phyloP scores from a whole-genome alignment of 1,284 basidiomycete genomes.

The Moesziomyces sp. region DNA sequence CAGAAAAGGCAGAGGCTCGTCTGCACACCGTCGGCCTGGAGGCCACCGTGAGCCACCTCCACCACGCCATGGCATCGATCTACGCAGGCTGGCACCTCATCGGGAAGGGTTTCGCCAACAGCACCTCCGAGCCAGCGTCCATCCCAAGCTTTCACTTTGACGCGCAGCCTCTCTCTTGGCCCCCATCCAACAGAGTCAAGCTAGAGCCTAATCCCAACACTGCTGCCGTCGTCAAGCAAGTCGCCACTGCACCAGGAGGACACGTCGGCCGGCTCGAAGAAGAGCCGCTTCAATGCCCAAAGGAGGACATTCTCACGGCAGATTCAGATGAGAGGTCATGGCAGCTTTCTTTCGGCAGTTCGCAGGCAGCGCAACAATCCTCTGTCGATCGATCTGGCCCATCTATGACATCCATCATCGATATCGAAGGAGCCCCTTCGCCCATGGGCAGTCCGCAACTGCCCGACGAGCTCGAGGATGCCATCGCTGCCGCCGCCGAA shows the following conservation, averaged over 20 bases:
- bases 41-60: constrained; percentile 47
- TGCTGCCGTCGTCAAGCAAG: constrained; percentile 22
- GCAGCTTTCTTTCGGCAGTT: constrained; percentile 10
- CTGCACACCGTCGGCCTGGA: constrained; percentile 29
- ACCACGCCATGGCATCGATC: constrained; percentile 49
- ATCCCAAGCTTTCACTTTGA: not conserved
- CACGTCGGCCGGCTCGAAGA: constrained; percentile 35
- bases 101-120: constrained; percentile 42
- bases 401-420: constrained; percentile 4
- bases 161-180: no score
- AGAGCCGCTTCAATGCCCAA: not conserved
- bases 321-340: constrained; percentile 1
- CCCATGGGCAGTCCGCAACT: constrained; percentile 46
- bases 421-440: constrained; percentile 33
- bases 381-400: not conserved
- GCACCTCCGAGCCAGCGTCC: constrained; percentile 1
- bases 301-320: not conserved
- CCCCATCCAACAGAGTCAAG: constrained; percentile 20
- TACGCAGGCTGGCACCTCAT: constrained; percentile 59
- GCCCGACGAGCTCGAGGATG: constrained; percentile 27
- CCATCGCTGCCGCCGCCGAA: constrained; percentile 21
- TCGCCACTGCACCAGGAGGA: constrained; percentile 45
- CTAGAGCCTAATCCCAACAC: constrained; percentile 39
- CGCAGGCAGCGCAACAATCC: constrained; percentile 1
- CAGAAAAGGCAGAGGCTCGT: constrained; percentile 46